phyloP scores from a whole-genome alignment of 73 alveolate species.

The Paramecium sexaurelia region DNA sequence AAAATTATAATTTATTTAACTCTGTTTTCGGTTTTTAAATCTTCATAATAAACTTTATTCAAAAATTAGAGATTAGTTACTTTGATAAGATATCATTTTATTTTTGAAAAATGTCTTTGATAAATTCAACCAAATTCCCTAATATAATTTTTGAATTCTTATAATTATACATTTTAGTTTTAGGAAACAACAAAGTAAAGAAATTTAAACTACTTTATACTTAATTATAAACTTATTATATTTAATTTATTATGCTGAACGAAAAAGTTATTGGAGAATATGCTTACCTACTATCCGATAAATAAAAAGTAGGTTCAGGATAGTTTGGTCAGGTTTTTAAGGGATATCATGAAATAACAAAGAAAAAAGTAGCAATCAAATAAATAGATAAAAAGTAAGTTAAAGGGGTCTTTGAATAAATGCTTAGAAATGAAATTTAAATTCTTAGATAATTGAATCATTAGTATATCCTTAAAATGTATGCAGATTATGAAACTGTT shows the following conservation, averaged over 20 bases:
- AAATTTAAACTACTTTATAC: too few species aligned
- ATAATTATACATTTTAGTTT: too few species aligned
- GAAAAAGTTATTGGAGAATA: slow-evolving; percentile 27
- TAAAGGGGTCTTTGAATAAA: background rate
- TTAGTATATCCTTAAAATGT: background rate
- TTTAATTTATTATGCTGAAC: slow-evolving; percentile 37
- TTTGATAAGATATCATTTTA: too few species aligned
- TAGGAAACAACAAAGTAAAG: too few species aligned
- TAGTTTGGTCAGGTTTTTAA: slow-evolving; percentile 16
- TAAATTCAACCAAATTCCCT: too few species aligned
- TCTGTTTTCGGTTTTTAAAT: too few species aligned
- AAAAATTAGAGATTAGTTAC: too few species aligned
- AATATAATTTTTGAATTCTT: too few species aligned
- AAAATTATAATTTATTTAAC: too few species aligned
- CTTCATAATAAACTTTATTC: too few species aligned
- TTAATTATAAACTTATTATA: too few species aligned
- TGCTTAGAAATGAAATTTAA: background rate
- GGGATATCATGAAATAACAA: background rate
- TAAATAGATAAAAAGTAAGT: slow-evolving; percentile 10
- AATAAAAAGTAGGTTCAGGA: slow-evolving; percentile 4
- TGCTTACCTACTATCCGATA: background rate
- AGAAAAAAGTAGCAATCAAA: background rate
- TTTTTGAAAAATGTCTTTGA: too few species aligned
- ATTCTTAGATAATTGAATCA: slow-evolving; percentile 30
- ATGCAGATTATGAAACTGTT: slow-evolving; percentile 21